Percentiles rank a stretch among this genome's conserved stretches.
These are phyloP conservation scores for Grigorovia humatica DNA, from an alignment of 805 yeast species.

Conservation along the genomic window DNA sequence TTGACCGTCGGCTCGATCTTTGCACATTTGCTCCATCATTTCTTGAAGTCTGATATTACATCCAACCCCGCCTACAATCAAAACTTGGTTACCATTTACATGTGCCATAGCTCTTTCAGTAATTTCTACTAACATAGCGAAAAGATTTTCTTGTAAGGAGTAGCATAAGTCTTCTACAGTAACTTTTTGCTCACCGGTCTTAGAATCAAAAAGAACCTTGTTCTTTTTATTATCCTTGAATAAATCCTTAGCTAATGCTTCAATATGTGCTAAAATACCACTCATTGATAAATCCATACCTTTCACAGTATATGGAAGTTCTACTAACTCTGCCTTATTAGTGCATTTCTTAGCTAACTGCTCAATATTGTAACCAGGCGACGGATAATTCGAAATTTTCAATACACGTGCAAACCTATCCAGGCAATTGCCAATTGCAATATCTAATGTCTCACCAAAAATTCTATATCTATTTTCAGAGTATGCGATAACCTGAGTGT, in stretches of 20 bases:
- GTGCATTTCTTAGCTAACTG: conserved; percentile 69
- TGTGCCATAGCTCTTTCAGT: conserved; percentile 99
- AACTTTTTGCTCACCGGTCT: conserved; percentile 38
- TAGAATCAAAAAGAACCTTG: conserved; percentile 29
- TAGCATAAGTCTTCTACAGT: conserved; percentile 85
- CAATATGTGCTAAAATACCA: conserved; percentile 83
- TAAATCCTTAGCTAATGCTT: conserved; percentile 65
- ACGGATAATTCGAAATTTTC: conserved; percentile 82
- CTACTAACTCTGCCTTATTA: conserved; percentile 41
- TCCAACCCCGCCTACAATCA: conserved; percentile 98
- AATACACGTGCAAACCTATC: conserved; percentile 92
- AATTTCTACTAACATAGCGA: conserved; percentile 94
- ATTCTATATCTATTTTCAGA: conserved; percentile 88
- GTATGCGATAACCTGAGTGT: conserved; percentile 96
- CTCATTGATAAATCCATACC: conserved; percentile 98
- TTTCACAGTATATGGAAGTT: conserved; percentile 90
- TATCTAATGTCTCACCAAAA: conserved; percentile 98
- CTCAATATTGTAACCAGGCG: conserved; percentile 96
- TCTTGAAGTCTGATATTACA: conserved; percentile 83
- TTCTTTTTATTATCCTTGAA: conserved; percentile 36
- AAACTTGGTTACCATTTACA: conserved; percentile 76
- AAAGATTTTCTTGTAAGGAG: conserved; percentile 83
- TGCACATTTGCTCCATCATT: conserved; percentile 95
- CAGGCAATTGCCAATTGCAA: conserved; percentile 94
- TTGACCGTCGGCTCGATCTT: conserved; percentile 71